Conservation (phyloP, 805 yeast genomes). For the Sugiyamaella floridensis region DNA sequence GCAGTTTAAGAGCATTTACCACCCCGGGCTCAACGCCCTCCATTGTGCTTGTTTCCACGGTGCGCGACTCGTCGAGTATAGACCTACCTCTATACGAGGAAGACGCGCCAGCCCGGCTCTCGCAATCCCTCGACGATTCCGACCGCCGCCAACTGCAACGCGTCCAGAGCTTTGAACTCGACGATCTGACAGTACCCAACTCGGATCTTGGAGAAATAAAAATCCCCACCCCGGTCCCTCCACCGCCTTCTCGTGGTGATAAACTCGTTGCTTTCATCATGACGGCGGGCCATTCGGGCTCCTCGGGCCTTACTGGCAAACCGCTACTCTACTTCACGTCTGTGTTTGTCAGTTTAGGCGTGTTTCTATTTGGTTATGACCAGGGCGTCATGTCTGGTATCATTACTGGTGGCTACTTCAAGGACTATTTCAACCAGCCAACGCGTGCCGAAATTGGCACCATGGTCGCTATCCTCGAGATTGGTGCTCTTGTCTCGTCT, state of each 20-base stretch:
- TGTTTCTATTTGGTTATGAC: conserved; percentile 71
- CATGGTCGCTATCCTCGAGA: conserved; percentile 80
- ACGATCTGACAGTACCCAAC: neutral
- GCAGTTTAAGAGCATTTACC: neutral
- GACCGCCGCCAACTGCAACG: neutral
- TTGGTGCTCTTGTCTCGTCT: conserved; percentile 80
- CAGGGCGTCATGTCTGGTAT: conserved; percentile 91
- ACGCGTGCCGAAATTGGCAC: conserved; percentile 70
- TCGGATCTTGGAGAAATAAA: conserved; percentile 5
- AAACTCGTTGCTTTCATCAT: conserved; percentile 19
- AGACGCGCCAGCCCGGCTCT: neutral
- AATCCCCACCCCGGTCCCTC: conserved; percentile 17
- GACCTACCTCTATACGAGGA: conserved; percentile 11
- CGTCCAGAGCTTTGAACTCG: conserved; percentile 1
- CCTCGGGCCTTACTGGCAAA: conserved; percentile 28
- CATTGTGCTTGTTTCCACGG: neutral
- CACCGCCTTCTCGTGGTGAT: conserved; percentile 20
- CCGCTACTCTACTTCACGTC: conserved; percentile 37
- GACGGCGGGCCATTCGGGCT: conserved; percentile 18
- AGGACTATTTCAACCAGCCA: conserved; percentile 64
- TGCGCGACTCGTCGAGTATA: conserved; percentile 6
- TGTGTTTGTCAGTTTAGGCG: conserved; percentile 40
- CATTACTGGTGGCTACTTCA: conserved; percentile 65
- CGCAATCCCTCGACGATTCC: neutral
- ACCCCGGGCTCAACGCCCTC: neutral